Evolutionary conservation across 805 yeast genomes (phyloP).

Genomic region (Myxozyma geophila): DNA sequence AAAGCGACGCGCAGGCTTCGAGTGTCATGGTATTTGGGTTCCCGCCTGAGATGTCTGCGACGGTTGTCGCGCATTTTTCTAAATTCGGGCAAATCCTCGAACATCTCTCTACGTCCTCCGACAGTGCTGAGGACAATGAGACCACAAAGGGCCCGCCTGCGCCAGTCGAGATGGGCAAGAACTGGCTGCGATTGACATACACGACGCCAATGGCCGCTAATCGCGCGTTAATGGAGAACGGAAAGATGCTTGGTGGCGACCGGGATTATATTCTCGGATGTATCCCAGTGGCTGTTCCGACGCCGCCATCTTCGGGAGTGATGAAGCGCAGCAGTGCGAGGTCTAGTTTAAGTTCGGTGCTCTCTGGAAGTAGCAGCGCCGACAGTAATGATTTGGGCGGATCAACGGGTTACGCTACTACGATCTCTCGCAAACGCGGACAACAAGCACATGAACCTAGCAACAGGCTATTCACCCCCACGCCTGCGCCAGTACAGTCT

Average conservation of each 20-base stretch:
- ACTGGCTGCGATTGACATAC: slow-evolving; percentile 91
- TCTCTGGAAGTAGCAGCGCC: not conserved
- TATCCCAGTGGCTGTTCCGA: slow-evolving; percentile 51
- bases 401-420: not conserved
- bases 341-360: slow-evolving; percentile 2
- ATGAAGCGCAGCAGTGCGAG: slow-evolving; percentile 7
- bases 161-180: slow-evolving; percentile 82
- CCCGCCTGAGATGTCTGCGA: slow-evolving; percentile 72
- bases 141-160: slow-evolving; percentile 31
- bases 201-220: slow-evolving; percentile 73
- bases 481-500: not conserved
- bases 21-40: slow-evolving; percentile 86
- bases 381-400: not conserved
- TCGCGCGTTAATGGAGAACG: slow-evolving; percentile 85
- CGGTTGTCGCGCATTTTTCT: slow-evolving; percentile 71
- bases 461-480: slow-evolving; percentile 12
- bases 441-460: not conserved
- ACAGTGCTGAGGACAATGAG: not conserved
- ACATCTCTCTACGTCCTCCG: slow-evolving; percentile 44
- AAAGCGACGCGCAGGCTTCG: slow-evolving; percentile 16
- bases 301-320: not conserved
- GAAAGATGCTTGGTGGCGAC: slow-evolving; percentile 65
- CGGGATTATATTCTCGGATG: slow-evolving; percentile 59
- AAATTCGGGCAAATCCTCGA: slow-evolving; percentile 82
- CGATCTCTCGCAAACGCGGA: slow-evolving; percentile 6